phyloP scores from a whole-genome alignment of 495 filamentous ascomycete species.

The Chaetomidium leptoderma region DNA sequence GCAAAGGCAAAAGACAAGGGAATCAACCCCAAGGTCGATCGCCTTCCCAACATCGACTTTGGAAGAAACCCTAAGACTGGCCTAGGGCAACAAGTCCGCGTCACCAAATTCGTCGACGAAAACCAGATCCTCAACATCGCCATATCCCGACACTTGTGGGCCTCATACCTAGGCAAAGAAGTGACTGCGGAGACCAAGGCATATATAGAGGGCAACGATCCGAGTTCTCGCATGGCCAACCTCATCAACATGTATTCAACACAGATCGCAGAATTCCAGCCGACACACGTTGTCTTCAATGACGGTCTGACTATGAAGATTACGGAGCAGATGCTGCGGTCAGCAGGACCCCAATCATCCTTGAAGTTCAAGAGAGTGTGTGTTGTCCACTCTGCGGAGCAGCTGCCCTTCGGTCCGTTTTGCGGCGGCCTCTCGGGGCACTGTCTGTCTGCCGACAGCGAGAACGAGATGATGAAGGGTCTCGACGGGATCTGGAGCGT shows the following conservation, averaged over 20 bases:
- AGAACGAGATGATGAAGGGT: neutral
- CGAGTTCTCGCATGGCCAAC: neutral
- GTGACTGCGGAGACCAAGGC: neutral
- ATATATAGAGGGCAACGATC: neutral
- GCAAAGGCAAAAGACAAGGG: conserved; percentile 17
- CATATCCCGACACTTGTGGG: conserved; percentile 19
- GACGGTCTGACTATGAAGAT: neutral
- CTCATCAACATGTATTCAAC: neutral
- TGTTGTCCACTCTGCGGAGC: neutral
- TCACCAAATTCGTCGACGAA: conserved; percentile 28
- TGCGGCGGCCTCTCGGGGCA: neutral
- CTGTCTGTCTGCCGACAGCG: neutral
- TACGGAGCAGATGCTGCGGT: neutral
- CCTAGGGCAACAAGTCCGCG: neutral
- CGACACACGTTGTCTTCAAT: neutral
- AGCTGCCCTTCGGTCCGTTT: neutral
- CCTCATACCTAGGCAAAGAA: neutral
- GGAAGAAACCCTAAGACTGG: neutral
- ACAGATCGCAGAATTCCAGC: neutral
- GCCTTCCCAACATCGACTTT: conserved; percentile 3
- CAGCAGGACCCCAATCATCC: neutral
- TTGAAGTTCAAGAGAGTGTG: neutral
- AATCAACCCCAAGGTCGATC: conserved; percentile 16
- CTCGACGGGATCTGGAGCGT: neutral
- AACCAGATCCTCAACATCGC: conserved; percentile 23